Percentiles rank a stretch among this genome's conserved stretches.
phyloP scores from a whole-genome alignment of 306 rosid species.

The Inga oerstediana region DNA sequence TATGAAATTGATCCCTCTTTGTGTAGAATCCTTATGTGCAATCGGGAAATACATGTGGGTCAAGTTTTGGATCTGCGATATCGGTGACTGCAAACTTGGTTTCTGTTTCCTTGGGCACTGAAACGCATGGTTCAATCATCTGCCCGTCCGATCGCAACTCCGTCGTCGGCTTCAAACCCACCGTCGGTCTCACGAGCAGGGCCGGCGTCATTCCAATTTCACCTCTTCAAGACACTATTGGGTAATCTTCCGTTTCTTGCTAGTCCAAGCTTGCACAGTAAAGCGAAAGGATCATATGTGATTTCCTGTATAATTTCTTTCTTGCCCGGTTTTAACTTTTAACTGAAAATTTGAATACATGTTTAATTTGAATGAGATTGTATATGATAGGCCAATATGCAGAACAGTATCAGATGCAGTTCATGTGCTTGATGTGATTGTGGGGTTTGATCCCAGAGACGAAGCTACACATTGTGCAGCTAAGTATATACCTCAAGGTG shows the following conservation, averaged over 20 bases:
- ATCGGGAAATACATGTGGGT: constrained; percentile 55
- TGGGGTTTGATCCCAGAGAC: constrained; percentile 65
- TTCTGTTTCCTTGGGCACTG: constrained; percentile 66
- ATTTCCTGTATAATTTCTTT: background rate
- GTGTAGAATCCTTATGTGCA: constrained; percentile 66
- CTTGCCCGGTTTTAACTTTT: background rate
- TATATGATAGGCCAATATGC: constrained; percentile 58
- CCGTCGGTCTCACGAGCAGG: constrained; percentile 73
- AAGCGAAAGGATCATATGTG: background rate
- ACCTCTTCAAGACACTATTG: constrained; percentile 64
- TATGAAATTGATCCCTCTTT: background rate
- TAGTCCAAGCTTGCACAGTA: background rate
- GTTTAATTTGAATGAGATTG: background rate
- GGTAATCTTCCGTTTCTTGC: constrained; percentile 37
- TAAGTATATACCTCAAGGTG: constrained; percentile 57
- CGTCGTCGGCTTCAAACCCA: constrained; percentile 74
- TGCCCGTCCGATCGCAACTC: constrained; percentile 68
- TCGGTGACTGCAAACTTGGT: constrained; percentile 72
- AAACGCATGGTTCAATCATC: constrained; percentile 61
- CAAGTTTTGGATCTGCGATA: constrained; percentile 68
- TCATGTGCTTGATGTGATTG: constrained; percentile 69
- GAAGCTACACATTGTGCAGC: constrained; percentile 56
- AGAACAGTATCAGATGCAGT: constrained; percentile 81
- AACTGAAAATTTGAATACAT: background rate
- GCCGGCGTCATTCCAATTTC: constrained; percentile 65